phyloP scores from a whole-genome alignment of 2,329 filamentous ascomycete species.

The Claviceps capensis region DNA sequence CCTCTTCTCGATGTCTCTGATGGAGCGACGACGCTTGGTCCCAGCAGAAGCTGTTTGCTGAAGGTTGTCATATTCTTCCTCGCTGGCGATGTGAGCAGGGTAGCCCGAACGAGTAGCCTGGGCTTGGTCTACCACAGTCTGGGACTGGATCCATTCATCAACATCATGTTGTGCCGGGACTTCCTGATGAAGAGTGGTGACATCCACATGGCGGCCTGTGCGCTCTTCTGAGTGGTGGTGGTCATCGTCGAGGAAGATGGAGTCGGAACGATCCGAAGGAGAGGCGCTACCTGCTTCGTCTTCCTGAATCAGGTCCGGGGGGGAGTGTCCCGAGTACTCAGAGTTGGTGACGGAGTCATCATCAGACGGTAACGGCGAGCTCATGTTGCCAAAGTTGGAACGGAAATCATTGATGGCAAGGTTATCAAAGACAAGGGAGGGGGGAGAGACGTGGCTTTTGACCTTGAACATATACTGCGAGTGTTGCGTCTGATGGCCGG shows the following conservation, averaged over 20 bases:
- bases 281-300: slow-evolving; percentile 25
- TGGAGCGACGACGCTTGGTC: slow-evolving; percentile 23
- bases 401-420: slow-evolving; percentile 19
- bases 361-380: slow-evolving; percentile 19
- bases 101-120: slow-evolving; percentile 19
- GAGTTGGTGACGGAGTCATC: slow-evolving; percentile 19
- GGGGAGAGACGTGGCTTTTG: slow-evolving; percentile 20
- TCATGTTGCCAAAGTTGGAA: slow-evolving; percentile 21
- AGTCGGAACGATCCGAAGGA: slow-evolving; percentile 26
- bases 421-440: slow-evolving; percentile 16
- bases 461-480: slow-evolving; percentile 16
- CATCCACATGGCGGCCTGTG: slow-evolving; percentile 16
- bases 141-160: slow-evolving; percentile 28
- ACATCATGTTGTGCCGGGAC: slow-evolving; percentile 20
- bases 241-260: slow-evolving; percentile 15
- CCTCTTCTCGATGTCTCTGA: slow-evolving; percentile 20
- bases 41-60: slow-evolving; percentile 14
- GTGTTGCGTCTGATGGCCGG: slow-evolving; percentile 13
- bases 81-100: slow-evolving; percentile 19
- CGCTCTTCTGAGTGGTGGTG: slow-evolving; percentile 15
- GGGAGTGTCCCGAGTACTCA: slow-evolving; percentile 24
- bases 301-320: slow-evolving; percentile 23
- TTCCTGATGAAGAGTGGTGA: slow-evolving; percentile 19
- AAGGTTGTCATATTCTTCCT: slow-evolving; percentile 14
- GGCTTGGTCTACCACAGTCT: slow-evolving; percentile 15